These are phyloP conservation scores for Cryptosporidium viatorum DNA, from an alignment of 169 alveolate species.

Conservation along the genomic window DNA sequence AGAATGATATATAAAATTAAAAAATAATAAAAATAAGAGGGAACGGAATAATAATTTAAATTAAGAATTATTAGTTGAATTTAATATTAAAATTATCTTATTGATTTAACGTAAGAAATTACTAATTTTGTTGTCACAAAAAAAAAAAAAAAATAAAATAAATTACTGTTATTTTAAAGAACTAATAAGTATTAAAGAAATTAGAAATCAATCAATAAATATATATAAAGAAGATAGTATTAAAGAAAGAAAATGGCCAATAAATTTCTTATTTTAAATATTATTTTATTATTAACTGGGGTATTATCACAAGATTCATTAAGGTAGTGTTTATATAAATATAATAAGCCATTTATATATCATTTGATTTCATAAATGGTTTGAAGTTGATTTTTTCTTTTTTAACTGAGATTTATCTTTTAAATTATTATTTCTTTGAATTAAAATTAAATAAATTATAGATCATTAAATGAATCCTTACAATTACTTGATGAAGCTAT, in stretches of 20 bases:
- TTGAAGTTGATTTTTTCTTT: no score
- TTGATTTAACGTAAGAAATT: no score
- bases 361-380: neutral
- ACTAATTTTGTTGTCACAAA: no score
- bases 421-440: neutral
- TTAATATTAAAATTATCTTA: no score
- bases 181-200: neutral
- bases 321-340: conserved; percentile 13
- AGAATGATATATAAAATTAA: no score
- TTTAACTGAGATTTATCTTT: neutral
- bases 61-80: no score
- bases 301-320: conserved; percentile 18
- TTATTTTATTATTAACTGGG: neutral
- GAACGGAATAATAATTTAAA: no score
- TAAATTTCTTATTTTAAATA: conserved; percentile 1
- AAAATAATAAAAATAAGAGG: no score
- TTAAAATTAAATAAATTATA: neutral
- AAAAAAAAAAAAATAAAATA: no score
- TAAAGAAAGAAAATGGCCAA: neutral
- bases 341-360: neutral
- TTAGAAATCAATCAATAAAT: neutral
- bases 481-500: neutral
- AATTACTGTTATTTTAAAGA: no score
- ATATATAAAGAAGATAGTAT: neutral
- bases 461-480: conserved; percentile 7